phyloP scores from a whole-genome alignment of 2,329 filamentous ascomycete species.

The Rutstroemia sp. region DNA sequence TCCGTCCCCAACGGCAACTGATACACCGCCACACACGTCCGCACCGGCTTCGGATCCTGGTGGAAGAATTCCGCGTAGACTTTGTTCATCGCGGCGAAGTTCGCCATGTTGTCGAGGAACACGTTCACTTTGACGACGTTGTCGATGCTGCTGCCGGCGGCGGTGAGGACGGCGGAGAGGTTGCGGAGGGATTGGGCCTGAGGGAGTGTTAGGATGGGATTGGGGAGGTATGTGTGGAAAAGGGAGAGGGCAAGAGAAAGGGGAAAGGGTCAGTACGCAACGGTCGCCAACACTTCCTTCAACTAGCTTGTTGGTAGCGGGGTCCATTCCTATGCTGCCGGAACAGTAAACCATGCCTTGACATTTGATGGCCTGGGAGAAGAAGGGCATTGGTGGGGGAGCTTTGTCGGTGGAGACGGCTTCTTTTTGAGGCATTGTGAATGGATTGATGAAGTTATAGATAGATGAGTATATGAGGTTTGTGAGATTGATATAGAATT shows the following conservation, averaged over 20 bases:
- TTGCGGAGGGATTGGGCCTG: conserved; percentile 51
- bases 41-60: conserved; percentile 39
- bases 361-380: conserved; percentile 53
- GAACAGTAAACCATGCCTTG: conserved; percentile 67
- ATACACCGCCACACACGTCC: conserved; percentile 44
- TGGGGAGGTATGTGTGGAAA: neutral
- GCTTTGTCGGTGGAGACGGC: conserved; percentile 26
- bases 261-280: conserved; percentile 33
- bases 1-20: conserved; percentile 42
- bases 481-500: neutral
- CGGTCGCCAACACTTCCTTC: conserved; percentile 49
- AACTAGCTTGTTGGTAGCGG: conserved; percentile 44
- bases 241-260: neutral
- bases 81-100: conserved; percentile 54
- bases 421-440: conserved; percentile 16
- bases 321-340: conserved; percentile 52
- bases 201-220: neutral
- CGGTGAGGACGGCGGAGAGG: conserved; percentile 50
- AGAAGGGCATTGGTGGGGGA: conserved; percentile 46
- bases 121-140: conserved; percentile 63
- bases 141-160: conserved; percentile 48
- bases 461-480: neutral
- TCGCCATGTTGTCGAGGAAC: conserved; percentile 56
- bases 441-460: conserved; percentile 30
- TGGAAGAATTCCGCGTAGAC: conserved; percentile 45